Evolutionary conservation across 1,284 basidiomycete species (phyloP).

Genomic region (Ceratobasidium sp.): DNA sequence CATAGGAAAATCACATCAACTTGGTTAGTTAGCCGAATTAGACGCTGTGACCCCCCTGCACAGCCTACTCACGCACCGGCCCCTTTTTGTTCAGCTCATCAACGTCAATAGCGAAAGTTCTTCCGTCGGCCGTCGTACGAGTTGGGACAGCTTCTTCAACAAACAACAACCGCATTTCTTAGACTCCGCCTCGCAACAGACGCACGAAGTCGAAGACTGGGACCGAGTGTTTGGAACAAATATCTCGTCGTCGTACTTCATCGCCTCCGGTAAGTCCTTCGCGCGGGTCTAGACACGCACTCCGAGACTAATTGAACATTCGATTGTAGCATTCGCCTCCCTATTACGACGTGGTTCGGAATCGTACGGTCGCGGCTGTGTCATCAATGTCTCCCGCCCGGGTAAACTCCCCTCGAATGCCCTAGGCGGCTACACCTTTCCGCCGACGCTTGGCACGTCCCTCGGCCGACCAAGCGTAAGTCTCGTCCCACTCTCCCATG

Average conservation of each 20-base stretch:
- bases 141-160: slow-evolving; percentile 44
- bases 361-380: slow-evolving; percentile 31
- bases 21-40: slow-evolving; percentile 20
- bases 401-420: slow-evolving; percentile 7
- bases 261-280: slow-evolving; percentile 32
- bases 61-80: too few relatives aligned
- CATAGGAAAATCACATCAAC: slow-evolving; percentile 34
- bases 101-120: slow-evolving; percentile 35
- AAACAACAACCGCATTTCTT: slow-evolving; percentile 7
- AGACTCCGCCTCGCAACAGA: slow-evolving; percentile 20
- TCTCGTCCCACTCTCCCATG: too few relatives aligned
- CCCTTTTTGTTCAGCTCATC: slow-evolving; percentile 20
- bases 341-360: slow-evolving; percentile 25
- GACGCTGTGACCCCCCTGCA: too few relatives aligned
- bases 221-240: slow-evolving; percentile 42
- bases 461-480: slow-evolving; percentile 33
- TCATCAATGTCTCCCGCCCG: slow-evolving; percentile 40
- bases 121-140: slow-evolving; percentile 23
- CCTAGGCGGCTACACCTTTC: slow-evolving; percentile 29
- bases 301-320: neutral
- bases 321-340: slow-evolving; percentile 5
- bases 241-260: slow-evolving; percentile 44
- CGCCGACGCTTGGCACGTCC: slow-evolving; percentile 6
- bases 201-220: slow-evolving; percentile 43
- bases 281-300: neutral